Evolutionary conservation across 805 yeast genomes (phyloP), one percentile per base, ranked within the genome.

Genomic region (Metschnikowia henanensis): DNA sequence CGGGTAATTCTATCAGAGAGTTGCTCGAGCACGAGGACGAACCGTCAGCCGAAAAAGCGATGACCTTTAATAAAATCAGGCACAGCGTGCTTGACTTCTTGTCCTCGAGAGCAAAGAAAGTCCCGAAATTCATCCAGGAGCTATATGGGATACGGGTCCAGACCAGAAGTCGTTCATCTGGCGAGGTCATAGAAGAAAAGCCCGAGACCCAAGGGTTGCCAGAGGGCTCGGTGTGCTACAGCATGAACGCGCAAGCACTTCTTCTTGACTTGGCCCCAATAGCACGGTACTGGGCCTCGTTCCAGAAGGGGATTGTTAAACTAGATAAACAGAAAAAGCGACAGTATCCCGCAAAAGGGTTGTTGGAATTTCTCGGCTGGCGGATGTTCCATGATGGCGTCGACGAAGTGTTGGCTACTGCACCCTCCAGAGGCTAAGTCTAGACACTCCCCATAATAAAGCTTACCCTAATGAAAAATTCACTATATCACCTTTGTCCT

Each of bases 401-500:
- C 5, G 47, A 49, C 10, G 47, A 40, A 4, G 41, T 59, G 16
- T 25, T 56, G 13, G 45, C 46, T 13, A 52, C 61, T 8, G 40
- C 36, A 6, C 6, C 42, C 17, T n/a, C 6, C 30, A 7, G 7
- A 3, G 15, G 6, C 8, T 12, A 28, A 28, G 15, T 2, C 9
- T 28, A 7, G 3, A 12, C 30, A 23, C 26, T n/a, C n/a, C n/a
- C n/a, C n/a, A n/a, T n/a, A n/a, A n/a, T n/a, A n/a, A n/a, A n/a
- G n/a, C n/a, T n/a, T n/a, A n/a, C n/a, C n/a, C n/a, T 4, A 9
- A 23, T 3, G 26, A 9, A 9, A 13, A 23, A 23, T 23, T 9
- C 12, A 23, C 12, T 53, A 73, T 34, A 81, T 80, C 40, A 81
- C 66, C 42, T 74, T 74, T 3, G 84, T 75, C 51, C 76, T 68